Evolutionary conservation across 495 filamentous ascomycete genomes (phyloP), one percentile per base, ranked within the genome.

Genomic region (Aspergillus nanangensis): DNA sequence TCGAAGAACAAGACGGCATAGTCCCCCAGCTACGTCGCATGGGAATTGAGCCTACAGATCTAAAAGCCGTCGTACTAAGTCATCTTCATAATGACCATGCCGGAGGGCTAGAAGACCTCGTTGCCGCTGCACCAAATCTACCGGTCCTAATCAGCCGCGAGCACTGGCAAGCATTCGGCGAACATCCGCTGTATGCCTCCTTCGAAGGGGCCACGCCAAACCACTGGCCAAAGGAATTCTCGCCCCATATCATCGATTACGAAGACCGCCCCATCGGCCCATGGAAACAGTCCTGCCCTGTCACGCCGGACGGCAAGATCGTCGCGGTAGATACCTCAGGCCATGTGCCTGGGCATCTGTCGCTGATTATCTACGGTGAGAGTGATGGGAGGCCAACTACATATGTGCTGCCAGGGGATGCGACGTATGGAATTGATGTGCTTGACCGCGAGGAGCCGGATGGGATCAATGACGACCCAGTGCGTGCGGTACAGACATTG

Each of bases 51-150:
- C 29, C 56, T 0, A 57, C 53, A 0, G 57, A 62, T 31, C 40
- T 65, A 7, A 56, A 62, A 31, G 55, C 38, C 3, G 51, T 65
- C 14, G 44, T 67, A 8, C 19, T 67, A 18, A 56, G 50, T 27
- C 63, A 65, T 46, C 42, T 67, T 8, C 63, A 65, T 41, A 60
- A 61, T 25, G 61, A 65, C 34, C 63, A 67, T 41, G 48, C 50
- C 0, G 63, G 61, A 13, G 63, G 63, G 1, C 36, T 67, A 20
- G 45, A 54, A 41, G 61, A 67, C 31, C 39, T 67, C 2, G 35
- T 50, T 18, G 48, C 21, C 3, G 51, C 46, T 34, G 53, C 47
- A 3, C 57, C 57, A 2, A 45, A 51, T 25, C 27, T 57, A 5
- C 57, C 55, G 1, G 47, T 61, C 10, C 59, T 55, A 17, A 34